Evolutionary conservation across 2,329 filamentous ascomycete species (phyloP), one percentile per base, ranked within the genome.

Genomic region (Xylaria sp.): DNA sequence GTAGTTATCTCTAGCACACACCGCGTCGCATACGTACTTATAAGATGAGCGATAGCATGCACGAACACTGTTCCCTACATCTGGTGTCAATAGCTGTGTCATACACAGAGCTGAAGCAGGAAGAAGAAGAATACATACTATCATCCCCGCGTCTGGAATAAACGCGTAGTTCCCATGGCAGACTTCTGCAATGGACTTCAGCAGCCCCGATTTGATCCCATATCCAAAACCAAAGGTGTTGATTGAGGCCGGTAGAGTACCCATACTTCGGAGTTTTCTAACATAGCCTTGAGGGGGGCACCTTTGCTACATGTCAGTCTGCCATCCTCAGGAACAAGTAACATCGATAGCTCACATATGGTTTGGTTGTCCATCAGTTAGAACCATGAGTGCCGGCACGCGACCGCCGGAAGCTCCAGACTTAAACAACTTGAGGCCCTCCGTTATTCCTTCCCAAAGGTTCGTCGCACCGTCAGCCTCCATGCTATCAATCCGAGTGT

Each of bases 61-160:
- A 87, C 79, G 63, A 89, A 88, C 3, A 87, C 84, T 2, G 86
- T 88, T 2, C 83, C 83, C 77, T 79, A 28, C 1, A 23, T 12
- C 3, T 40, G 52, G 3, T 12, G 19, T 70, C 58, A 68, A 49
- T 52, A 38, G 19, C 33, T 4, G 31, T 6, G 19, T n/a, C n/a
- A n/a, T n/a, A 42, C 4, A 52, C 2, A 8, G 12, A 31, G 8
- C 28, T 25, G 2, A 2, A 2, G 21, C 8, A 15, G 31, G 2
- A 2, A 2, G 21, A 11, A 15, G 15, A 42, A n/a, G 12, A 3
- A n/a, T 21, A 4, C 77, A 60, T 65, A 80, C 78, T 62, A 89
- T 84, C 84, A 89, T 87, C 61, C 85, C 83, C 0, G 84, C 81
- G 57, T 89, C 86, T 0, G 85, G 83, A 17, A 89, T 88, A 65